Conservation (phyloP, 306 rosid genomes). For the Cucumis melo region DNA sequence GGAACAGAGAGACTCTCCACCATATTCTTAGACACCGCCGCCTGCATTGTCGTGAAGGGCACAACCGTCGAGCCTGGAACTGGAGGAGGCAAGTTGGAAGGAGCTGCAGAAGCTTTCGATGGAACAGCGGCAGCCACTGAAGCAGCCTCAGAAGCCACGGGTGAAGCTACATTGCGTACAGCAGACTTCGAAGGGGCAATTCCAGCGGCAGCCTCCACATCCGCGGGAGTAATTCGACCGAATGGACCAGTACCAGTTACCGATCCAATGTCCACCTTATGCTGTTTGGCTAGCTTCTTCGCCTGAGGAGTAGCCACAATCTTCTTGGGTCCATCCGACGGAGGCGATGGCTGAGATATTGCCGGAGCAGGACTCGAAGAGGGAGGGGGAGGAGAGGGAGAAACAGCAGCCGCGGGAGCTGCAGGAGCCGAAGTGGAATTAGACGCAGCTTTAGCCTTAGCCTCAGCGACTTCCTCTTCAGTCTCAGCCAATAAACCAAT, state of each 20-base stretch:
- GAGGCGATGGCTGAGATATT: constrained; percentile 25
- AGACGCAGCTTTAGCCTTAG: constrained; percentile 52
- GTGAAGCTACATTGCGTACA: constrained; percentile 15
- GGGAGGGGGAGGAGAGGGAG: constrained; percentile 27
- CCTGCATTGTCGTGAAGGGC: constrained; percentile 86
- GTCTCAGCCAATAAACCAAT: constrained; percentile 68
- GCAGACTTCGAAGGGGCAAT: constrained; percentile 30
- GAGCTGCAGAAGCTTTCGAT: constrained; percentile 20
- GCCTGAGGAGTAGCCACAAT: constrained; percentile 81
- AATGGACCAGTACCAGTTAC: constrained; percentile 59
- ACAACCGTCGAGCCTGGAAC: constrained; percentile 71
- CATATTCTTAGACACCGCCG: constrained; percentile 82
- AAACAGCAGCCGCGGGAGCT: constrained; percentile 5
- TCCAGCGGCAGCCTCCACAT: constrained; percentile 71
- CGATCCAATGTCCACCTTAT: constrained; percentile 55
- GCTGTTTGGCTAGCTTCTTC: constrained; percentile 80
- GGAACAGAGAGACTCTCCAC: constrained; percentile 78
- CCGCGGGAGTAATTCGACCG: constrained; percentile 67
- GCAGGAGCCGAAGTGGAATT: constrained; percentile 12
- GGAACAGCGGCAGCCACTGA: constrained; percentile 16
- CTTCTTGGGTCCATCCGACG: constrained; percentile 38
- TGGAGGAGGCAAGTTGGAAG: constrained; percentile 21
- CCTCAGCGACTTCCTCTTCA: constrained; percentile 58
- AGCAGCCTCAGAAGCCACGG: constrained; percentile 13
- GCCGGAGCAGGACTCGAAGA: constrained; percentile 36